These are phyloP conservation scores for Ogataea zsoltii DNA, from an alignment of 805 yeast species.

Conservation along the genomic window DNA sequence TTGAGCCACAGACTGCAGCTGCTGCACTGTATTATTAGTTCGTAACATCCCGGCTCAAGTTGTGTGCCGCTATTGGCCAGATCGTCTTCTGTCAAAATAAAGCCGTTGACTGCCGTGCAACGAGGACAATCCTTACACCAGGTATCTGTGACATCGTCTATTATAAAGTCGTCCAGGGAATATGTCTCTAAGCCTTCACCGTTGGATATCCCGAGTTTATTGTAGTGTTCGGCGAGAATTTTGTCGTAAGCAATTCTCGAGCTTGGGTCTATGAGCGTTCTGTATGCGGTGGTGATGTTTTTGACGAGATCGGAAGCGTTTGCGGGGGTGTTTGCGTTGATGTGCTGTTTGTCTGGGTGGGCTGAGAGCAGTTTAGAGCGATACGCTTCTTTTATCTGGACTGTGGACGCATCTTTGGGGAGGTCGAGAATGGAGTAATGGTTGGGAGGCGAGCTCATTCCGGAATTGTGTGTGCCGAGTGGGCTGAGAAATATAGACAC, in stretches of 20 bases:
- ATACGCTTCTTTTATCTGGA: constrained; percentile 64
- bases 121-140: constrained; percentile 66
- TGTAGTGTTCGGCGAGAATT: constrained; percentile 36
- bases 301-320: constrained; percentile 23
- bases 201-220: constrained; percentile 40
- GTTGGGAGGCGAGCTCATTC: too few species aligned
- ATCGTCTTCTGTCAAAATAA: constrained; percentile 59
- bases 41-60: constrained; percentile 44
- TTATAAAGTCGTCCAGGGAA: constrained; percentile 61
- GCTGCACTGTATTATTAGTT: constrained; percentile 74
- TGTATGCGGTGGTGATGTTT: constrained; percentile 64
- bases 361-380: constrained; percentile 52
- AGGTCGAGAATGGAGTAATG: constrained; percentile 65
- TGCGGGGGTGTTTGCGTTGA: background rate
- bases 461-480: too few species aligned
- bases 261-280: constrained; percentile 44
- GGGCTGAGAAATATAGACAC: too few species aligned
- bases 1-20: constrained; percentile 87
- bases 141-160: constrained; percentile 30
- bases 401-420: constrained; percentile 35
- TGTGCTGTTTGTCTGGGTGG: constrained; percentile 75
- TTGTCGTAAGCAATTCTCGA: constrained; percentile 54
- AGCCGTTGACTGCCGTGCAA: constrained; percentile 54
- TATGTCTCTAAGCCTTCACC: constrained; percentile 73
- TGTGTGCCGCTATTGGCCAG: constrained; percentile 52